Conservation (phyloP, 148 eudicot genomes). For the Persicaria tinctoria region DNA sequence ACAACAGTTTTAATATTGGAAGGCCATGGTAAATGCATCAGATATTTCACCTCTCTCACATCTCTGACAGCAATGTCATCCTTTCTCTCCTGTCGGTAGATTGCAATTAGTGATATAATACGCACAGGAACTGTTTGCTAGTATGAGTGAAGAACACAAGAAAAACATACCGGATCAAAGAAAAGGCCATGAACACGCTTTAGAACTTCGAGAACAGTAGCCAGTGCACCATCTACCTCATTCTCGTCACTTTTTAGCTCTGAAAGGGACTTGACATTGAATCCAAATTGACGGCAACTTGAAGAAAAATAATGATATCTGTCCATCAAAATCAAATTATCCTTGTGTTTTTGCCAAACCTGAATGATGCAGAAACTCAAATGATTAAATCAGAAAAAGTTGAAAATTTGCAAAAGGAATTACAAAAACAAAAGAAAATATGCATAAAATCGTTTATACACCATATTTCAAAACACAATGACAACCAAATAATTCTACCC, state of each 20-base stretch:
- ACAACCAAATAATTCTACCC: not conserved
- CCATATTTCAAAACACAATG: not conserved
- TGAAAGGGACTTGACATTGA: slow-evolving; percentile 52
- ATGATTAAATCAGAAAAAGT: not conserved
- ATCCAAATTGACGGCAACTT: slow-evolving; percentile 68
- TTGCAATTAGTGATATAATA: not conserved
- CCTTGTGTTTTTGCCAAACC: slow-evolving; percentile 89
- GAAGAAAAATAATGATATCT: slow-evolving; percentile 88
- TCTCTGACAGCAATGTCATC: slow-evolving; percentile 46
- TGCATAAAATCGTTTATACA: not conserved
- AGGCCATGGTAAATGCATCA: not conserved
- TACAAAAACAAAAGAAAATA: not conserved
- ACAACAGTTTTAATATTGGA: too few relatives aligned
- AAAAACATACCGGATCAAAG: slow-evolving; percentile 53
- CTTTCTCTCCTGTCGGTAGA: slow-evolving; percentile 32
- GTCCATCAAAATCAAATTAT: slow-evolving; percentile 84
- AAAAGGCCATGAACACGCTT: slow-evolving; percentile 54
- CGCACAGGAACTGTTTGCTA: not conserved
- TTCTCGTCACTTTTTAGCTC: slow-evolving; percentile 72
- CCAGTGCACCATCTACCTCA: slow-evolving; percentile 86
- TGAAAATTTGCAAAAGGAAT: not conserved
- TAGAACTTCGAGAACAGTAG: slow-evolving; percentile 60
- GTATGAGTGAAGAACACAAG: slow-evolving; percentile 4
- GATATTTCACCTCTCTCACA: slow-evolving; percentile 50
- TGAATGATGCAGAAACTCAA: slow-evolving; percentile 16